Evolutionary conservation across 2,329 filamentous ascomycete genomes (phyloP), one percentile per base, ranked within the genome.

Genomic region (Akanthomyces muscarius): DNA sequence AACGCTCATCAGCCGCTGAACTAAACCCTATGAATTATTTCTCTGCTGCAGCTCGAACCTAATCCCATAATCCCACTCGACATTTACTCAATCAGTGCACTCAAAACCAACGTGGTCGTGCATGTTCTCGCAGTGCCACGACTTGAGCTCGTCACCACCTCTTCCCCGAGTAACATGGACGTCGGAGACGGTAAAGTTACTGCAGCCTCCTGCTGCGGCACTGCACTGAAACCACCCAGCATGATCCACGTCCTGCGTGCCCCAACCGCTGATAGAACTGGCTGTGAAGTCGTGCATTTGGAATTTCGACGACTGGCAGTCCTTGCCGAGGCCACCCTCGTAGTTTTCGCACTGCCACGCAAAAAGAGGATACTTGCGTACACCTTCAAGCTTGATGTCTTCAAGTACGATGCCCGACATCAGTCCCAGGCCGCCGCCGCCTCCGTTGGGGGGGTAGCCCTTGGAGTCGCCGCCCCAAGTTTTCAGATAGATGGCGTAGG

Each of bases 401-500:
- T 75, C 71, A 30, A 76, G 69, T 14, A 66, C 64, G 7, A 76
- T 71, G 67, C 72, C 71, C 28, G 66, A 62, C 4, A 71, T 73
- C 50, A 67, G 76, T 11, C 83, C 83, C 0, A 80, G 68, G 3
- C 84, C 84, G 18, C 81, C 84, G 13, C 83, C 83, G 2, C 83
- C 84, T 18, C 84, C 83, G 66, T 87, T 86, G 1, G 83, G 83
- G 1, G 82, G 81, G 57, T 78, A 81, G 21, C 81, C 80, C 33
- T 76, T 75, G 42, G 76, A 76, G 11, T 80, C 71, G 21, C 81
- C 82, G 0, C 82, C 83, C 84, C 84, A 87, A 0, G 83, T 86
- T 73, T 87, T 86, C 64, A 86, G 70, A 66, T 84, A 83, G n/a
- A 75, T 76, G 1, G 76, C 80, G 65, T 83, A 78, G 1, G 76